phyloP scores from a whole-genome alignment of 805 yeast genomes.

The Wickerhamiella dianesei region DNA sequence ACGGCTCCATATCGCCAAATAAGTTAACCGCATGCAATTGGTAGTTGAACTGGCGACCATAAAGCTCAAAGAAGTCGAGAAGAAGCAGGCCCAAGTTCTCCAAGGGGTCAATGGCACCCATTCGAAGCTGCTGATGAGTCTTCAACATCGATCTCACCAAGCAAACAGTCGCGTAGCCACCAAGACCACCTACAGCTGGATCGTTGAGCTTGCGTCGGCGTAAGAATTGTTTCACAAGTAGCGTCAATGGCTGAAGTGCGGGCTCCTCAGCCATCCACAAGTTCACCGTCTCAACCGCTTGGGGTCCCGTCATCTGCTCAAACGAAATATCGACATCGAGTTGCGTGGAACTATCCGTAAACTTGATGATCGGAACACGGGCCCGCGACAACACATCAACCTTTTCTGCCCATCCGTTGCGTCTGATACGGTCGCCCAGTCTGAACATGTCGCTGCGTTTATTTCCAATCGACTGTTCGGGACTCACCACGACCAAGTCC shows the following conservation, averaged over 20 bases:
- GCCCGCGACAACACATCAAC: slow-evolving; percentile 83
- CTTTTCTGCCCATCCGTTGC: slow-evolving; percentile 43
- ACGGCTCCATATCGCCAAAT: slow-evolving; percentile 44
- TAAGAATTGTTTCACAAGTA: slow-evolving; percentile 74
- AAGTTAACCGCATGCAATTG: slow-evolving; percentile 61
- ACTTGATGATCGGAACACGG: slow-evolving; percentile 87
- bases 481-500: slow-evolving; percentile 69
- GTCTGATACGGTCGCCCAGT: slow-evolving; percentile 55
- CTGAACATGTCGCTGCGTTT: slow-evolving; percentile 55
- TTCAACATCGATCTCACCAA: slow-evolving; percentile 63
- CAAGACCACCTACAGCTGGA: slow-evolving; percentile 87
- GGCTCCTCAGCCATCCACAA: slow-evolving; percentile 62
- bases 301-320: slow-evolving; percentile 69
- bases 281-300: slow-evolving; percentile 65
- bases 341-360: slow-evolving; percentile 55
- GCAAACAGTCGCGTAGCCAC: slow-evolving; percentile 89
- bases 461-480: slow-evolving; percentile 41
- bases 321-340: slow-evolving; percentile 84
- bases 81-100: slow-evolving; percentile 75
- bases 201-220: slow-evolving; percentile 65
- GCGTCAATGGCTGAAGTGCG: slow-evolving; percentile 67
- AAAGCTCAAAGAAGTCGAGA: slow-evolving; percentile 83
- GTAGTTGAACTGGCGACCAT: slow-evolving; percentile 81
- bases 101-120: slow-evolving; percentile 50
- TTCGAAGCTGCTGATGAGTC: slow-evolving; percentile 63